Percentiles rank a stretch among this genome's conserved stretches.
Evolutionary conservation across 805 yeast species (phyloP).

Genomic region (Dipodascus albidus): DNA sequence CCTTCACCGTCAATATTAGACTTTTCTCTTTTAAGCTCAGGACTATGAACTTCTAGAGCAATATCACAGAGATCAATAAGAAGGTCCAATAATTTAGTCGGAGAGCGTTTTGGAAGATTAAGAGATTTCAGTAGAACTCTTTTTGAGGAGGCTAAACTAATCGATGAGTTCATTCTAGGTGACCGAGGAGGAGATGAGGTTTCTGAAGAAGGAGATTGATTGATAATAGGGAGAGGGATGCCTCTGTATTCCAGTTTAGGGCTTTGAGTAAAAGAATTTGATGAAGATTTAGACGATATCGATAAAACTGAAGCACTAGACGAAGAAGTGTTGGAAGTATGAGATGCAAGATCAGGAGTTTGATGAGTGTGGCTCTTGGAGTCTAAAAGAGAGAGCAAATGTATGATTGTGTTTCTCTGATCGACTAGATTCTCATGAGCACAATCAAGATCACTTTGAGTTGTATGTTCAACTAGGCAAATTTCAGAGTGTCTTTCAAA

Average conservation of each 20-base stretch:
- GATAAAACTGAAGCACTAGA: background rate
- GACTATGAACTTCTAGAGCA: constrained; percentile 62
- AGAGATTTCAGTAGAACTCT: background rate
- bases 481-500: constrained; percentile 81
- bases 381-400: constrained; percentile 24
- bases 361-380: background rate
- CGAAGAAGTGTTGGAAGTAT: constrained; percentile 9
- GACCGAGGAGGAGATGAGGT: constrained; percentile 10
- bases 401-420: constrained; percentile 41
- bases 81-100: constrained; percentile 33
- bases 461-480: constrained; percentile 75
- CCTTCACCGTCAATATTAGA: constrained; percentile 22
- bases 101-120: constrained; percentile 31
- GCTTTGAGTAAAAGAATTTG: background rate
- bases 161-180: constrained; percentile 3
- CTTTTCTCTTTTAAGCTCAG: constrained; percentile 36
- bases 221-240: constrained; percentile 7
- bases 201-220: constrained; percentile 1
- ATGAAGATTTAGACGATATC: background rate
- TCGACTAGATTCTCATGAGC: constrained; percentile 70
- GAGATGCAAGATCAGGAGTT: constrained; percentile 4
- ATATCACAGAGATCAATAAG: constrained; percentile 60
- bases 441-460: constrained; percentile 62
- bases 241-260: constrained; percentile 12
- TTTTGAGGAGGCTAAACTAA: constrained; percentile 12